phyloP scores from a whole-genome alignment of 225 moss, liverwort and hornwort species.

The Anthoceros angustus region DNA sequence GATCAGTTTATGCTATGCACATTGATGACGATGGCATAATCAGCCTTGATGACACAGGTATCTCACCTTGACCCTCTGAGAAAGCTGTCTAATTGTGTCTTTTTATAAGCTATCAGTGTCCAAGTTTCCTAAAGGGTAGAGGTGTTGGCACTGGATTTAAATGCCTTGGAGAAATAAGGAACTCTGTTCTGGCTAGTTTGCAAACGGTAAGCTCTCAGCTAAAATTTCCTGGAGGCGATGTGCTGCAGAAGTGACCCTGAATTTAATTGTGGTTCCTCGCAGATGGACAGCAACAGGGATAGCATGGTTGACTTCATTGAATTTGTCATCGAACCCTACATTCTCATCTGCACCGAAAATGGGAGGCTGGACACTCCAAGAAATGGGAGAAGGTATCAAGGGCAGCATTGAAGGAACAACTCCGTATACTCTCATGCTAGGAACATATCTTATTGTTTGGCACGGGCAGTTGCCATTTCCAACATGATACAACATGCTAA shows the following conservation, averaged over 20 bases:
- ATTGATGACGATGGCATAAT: conserved; percentile 90
- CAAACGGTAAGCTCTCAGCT: conserved; percentile 40
- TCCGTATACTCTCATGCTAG: no score
- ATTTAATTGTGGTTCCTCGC: not conserved
- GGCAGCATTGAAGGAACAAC: no score
- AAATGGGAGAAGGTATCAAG: conserved; percentile 78
- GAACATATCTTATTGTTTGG: no score
- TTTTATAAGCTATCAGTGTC: not conserved
- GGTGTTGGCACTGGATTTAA: conserved; percentile 73
- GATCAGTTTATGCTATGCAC: conserved; percentile 97
- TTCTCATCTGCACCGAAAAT: conserved; percentile 77
- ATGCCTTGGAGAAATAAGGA: conserved; percentile 88
- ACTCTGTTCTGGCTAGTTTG: conserved; percentile 68
- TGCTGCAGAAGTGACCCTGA: not conserved
- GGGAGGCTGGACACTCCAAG: conserved; percentile 38
- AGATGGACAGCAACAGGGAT: conserved; percentile 97
- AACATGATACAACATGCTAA: no score
- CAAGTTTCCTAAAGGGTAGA: not conserved
- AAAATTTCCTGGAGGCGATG: not conserved
- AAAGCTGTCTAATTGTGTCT: not conserved
- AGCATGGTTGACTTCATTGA: conserved; percentile 88
- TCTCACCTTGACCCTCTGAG: not conserved
- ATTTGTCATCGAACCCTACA: conserved; percentile 86
- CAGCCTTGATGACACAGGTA: conserved; percentile 79
- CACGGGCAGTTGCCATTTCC: no score